Evolutionary conservation across 2,329 filamentous ascomycete species (phyloP).

Genomic region (Aspergillus terreus): DNA sequence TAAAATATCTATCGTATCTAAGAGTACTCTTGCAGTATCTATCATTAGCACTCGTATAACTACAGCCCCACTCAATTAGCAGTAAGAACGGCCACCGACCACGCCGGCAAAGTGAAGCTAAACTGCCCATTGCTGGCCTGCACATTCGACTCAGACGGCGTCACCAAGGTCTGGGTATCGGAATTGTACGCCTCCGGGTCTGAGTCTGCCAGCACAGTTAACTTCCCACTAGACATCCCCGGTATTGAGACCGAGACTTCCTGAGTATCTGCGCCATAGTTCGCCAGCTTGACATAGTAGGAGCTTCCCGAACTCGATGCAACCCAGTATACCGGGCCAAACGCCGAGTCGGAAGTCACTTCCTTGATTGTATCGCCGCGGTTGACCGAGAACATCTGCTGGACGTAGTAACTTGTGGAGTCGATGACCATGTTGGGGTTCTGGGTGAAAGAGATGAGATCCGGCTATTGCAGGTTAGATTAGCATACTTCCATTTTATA

Average conservation of each 20-base stretch:
- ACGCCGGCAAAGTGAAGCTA: constrained; percentile 16
- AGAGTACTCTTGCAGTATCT: too few species aligned
- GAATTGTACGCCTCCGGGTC: constrained; percentile 15
- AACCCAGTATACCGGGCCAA: constrained; percentile 28
- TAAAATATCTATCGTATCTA: too few species aligned
- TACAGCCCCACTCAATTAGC: constrained; percentile 3
- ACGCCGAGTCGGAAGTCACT: constrained; percentile 16
- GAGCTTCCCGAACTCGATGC: constrained; percentile 16
- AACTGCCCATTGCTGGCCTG: constrained; percentile 12
- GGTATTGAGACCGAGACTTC: constrained; percentile 19
- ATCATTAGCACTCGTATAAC: too few species aligned
- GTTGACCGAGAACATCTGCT: constrained; percentile 25
- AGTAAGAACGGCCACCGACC: constrained; percentile 18
- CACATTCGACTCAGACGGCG: constrained; percentile 8
- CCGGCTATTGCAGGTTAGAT: constrained; percentile 14
- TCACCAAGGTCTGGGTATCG: constrained; percentile 10
- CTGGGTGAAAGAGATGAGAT: constrained; percentile 23
- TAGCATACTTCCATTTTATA: too few species aligned
- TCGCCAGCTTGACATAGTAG: constrained; percentile 23
- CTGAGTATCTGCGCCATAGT: constrained; percentile 18
- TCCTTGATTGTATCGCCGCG: constrained; percentile 21
- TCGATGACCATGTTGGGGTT: constrained; percentile 17
- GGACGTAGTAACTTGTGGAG: constrained; percentile 26
- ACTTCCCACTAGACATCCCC: constrained; percentile 9
- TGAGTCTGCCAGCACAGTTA: constrained; percentile 16